phyloP scores from a whole-genome alignment of 805 yeast species.

The Alloascoidea hylecoeti region DNA sequence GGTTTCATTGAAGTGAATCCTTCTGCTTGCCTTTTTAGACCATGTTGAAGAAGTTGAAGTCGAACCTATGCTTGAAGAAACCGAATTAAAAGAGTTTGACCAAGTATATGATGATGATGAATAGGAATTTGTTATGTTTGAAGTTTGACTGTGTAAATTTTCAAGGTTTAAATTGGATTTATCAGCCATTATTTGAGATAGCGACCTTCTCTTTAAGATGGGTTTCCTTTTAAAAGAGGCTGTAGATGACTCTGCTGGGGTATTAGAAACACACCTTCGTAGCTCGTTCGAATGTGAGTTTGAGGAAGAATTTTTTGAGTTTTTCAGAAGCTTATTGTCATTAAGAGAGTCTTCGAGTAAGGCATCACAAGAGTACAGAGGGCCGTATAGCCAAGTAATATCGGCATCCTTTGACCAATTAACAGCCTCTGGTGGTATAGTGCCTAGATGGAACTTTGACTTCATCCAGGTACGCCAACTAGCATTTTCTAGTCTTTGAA shows the following conservation, averaged over 20 bases:
- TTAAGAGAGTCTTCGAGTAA: no score
- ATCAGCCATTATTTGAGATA: background rate
- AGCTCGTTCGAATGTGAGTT: no score
- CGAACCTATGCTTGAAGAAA: background rate
- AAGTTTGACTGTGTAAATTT: background rate
- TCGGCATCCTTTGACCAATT: conserved; percentile 80
- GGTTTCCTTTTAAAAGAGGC: no score
- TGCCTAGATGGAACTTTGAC: conserved; percentile 52
- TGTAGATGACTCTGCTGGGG: no score
- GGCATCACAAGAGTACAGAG: no score
- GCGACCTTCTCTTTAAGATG: background rate
- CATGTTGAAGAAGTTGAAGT: background rate
- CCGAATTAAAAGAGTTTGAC: background rate
- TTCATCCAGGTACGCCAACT: conserved; percentile 2
- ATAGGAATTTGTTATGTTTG: background rate
- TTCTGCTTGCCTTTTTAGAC: background rate
- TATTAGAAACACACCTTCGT: no score
- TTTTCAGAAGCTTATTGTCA: no score
- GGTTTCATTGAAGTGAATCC: conserved; percentile 2
- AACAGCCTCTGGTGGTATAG: conserved; percentile 66
- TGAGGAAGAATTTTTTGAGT: no score
- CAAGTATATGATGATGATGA: background rate
- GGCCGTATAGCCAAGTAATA: conserved; percentile 82
- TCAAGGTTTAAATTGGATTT: background rate
- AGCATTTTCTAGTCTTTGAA: conserved; percentile 2